phyloP scores from a whole-genome alignment of 805 yeast species.

The Komagataella populi region DNA sequence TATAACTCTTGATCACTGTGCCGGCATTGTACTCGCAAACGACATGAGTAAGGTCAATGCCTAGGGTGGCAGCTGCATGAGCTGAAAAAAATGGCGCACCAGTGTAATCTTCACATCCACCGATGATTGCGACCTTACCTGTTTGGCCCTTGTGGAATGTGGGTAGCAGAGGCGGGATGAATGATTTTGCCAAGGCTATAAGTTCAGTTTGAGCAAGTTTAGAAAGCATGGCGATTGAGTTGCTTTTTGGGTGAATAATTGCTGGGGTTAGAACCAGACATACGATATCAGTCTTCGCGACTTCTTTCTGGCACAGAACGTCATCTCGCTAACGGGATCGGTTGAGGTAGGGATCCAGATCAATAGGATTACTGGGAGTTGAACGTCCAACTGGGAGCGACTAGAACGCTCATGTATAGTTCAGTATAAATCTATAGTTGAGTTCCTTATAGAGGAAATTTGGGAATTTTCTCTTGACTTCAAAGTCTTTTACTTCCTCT shows the following conservation, averaged over 20 bases:
- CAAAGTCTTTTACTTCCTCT: background rate
- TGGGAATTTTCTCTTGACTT: background rate
- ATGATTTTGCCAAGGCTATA: slow-evolving; percentile 30
- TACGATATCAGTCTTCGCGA: background rate
- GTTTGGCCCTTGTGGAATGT: slow-evolving; percentile 82
- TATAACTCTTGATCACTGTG: slow-evolving; percentile 67
- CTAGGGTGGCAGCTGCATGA: slow-evolving; percentile 70
- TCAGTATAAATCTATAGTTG: background rate
- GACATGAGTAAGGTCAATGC: slow-evolving; percentile 82
- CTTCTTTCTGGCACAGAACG: background rate
- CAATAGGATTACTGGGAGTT: background rate
- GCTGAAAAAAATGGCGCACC: slow-evolving; percentile 95
- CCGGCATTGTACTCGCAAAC: slow-evolving; percentile 79
- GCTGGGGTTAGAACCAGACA: background rate
- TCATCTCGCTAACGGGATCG: background rate
- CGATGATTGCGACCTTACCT: slow-evolving; percentile 76
- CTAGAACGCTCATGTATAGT: background rate
- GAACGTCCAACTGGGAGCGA: background rate
- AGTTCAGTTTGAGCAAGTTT: slow-evolving; percentile 20
- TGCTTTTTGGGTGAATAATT: background rate
- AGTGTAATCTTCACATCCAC: slow-evolving; percentile 93
- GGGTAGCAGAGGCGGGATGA: slow-evolving; percentile 68
- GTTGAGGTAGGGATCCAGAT: background rate
- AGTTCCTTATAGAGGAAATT: too few relatives aligned
- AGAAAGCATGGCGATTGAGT: background rate